Evolutionary conservation across 495 filamentous ascomycete species (phyloP), one percentile per base, ranked within the genome.

Genomic region (Aspergillus avenaceus): DNA sequence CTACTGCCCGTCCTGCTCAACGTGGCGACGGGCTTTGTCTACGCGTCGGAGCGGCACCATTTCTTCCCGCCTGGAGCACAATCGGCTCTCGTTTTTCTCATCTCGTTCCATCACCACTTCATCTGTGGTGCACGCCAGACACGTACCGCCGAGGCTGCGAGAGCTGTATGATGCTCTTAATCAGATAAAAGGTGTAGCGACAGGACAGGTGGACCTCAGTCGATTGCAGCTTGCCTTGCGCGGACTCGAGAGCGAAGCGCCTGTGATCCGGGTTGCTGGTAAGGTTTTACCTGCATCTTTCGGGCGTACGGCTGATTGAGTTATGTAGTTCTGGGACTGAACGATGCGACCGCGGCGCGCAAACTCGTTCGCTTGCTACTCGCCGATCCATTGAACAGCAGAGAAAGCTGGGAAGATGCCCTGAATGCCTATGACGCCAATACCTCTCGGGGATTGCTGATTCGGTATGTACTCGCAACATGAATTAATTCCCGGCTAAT

Each of bases 191-290:
- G 75, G 77, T 49, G 66, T 80, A 32, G 81, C 84, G 21, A 70
- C 80, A 29, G 77, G 78, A 52, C 82, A 84, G 63, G 77, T 91
- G 49, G 87, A 88, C 66, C 73, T 86, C 18, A 86, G 86, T 49
- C 81, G 89, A 55, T 62, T 97, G 45, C 84, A 89, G 59, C 77
- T 97, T 55, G 92, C 90, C 14, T 65, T 90, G 61, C 77, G 84
- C 42, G 89, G 89, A 5, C 71, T 96, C 53, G 81, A 87, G 56
- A 80, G 87, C 53, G 71, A 78, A 32, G 59, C 71, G 48, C 71
- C 76, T 26, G 77, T 87, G n/a, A 80, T 90, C 55, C 73, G 92
- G 28, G 75, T 97, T 62, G 91, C 82, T 54, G 69, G 76, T 84
- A 44, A 41, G 72, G 70, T 38, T 9, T 32, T 24, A 3, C 14